These are phyloP conservation scores for Blastobotrys attinorum DNA, from an alignment of 805 yeast genomes.

Conservation along the genomic window DNA sequence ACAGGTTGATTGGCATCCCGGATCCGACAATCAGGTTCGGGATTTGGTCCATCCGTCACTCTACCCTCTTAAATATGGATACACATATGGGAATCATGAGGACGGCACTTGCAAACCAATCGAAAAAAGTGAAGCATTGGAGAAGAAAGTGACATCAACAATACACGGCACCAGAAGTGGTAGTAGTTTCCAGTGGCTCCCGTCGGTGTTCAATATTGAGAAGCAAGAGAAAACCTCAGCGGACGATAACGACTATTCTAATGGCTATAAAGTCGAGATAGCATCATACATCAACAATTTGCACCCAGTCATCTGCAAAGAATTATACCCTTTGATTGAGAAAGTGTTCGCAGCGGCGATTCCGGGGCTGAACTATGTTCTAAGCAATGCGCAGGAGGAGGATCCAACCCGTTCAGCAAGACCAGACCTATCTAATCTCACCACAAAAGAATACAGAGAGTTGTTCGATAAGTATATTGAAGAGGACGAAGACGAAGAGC, in stretches of 20 bases:
- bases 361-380: conserved; percentile 30
- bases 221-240: too few relatives aligned
- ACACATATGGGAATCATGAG: background rate
- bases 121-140: background rate
- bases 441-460: background rate
- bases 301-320: conserved; percentile 27
- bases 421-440: background rate
- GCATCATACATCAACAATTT: conserved; percentile 36
- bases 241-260: background rate
- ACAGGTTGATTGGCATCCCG: conserved; percentile 33
- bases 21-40: conserved; percentile 31
- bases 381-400: conserved; percentile 16
- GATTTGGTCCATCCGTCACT: conserved; percentile 36
- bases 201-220: conserved; percentile 22
- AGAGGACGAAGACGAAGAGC: conserved; percentile 1
- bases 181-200: conserved; percentile 37
- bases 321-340: conserved; percentile 29
- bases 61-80: background rate
- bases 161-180: too few relatives aligned
- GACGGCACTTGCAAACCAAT: background rate
- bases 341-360: conserved; percentile 26
- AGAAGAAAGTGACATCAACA: conserved; percentile 5
- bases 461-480: conserved; percentile 4
- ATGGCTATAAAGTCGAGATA: conserved; percentile 19
- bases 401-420: background rate